Evolutionary conservation across 306 rosid species (phyloP), one percentile per base, ranked within the genome.

Genomic region (Amphicarpaea edgeworthii): DNA sequence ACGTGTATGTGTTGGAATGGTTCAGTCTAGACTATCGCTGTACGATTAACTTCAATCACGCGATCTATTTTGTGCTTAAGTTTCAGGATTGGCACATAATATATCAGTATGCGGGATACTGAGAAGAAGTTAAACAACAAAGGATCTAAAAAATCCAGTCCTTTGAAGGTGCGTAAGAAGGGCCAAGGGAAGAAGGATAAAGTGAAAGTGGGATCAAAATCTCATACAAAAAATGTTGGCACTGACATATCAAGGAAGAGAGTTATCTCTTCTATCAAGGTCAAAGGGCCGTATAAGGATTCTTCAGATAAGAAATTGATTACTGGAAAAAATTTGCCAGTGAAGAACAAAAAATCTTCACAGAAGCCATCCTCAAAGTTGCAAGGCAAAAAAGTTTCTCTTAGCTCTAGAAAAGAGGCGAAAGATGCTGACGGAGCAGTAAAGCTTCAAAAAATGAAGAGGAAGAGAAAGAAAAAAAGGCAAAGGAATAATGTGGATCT

Each of bases 381-480:
- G 73, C 83, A 73, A 68, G 79, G 76, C 32, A 70, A 81, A 26
- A 79, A 87, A 15, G 21, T 73, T 67, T 79, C 83, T 64, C 68
- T 55, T 30, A 64, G 62, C 30, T 73, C 83, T 38, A 71, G 79
- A 51, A 72, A 78, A 78, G 81, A 70, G 24, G 85, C 28, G 37
- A 77, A 83, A 51, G 77, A 71, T 32, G 77, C 50, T 61, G 85
- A 84, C 53, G 87, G 47, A 30, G 90, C 41, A 68, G 73, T 53
- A 32, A 81, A 79, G 40, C 71, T 32, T 59, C 86, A 83, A 59
- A 83, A 78, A 55, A 81, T 28, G 61, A 82, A 53, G 87, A 87
- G 83, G 67, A 76, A 72, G 79, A 80, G 84, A 79, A 93, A 79
- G 77, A 89, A 78, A 79, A 89, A 83, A 72, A 76, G 79, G 20